Base-by-base conservation (phyloP, 2,329 filamentous ascomycete genomes). In the Colletotrichum sp. region DNA sequence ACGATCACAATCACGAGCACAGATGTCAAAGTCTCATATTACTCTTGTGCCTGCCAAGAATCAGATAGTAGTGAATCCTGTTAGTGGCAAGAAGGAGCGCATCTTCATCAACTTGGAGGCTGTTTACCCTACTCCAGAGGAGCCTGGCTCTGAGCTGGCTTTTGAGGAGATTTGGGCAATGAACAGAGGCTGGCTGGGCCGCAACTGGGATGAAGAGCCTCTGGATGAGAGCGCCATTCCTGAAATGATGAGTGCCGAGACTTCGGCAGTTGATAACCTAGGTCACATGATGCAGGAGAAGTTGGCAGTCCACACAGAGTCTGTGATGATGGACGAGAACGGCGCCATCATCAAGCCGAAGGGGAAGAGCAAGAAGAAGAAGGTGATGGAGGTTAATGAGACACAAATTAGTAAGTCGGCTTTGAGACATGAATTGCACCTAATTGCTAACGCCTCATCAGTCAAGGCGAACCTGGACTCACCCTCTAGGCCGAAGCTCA, bases 391-490 rank as follows among this genome's bases (percentile, higher is more conserved):
- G 81, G 88, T 96, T 72, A 96, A 96, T 80, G 96, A 98, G 84
- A 98, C 96, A 4, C 96, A 98, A 84, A 98, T 96, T 68, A 95
- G 95, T 98, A 87, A 87, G 93, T 88, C 8, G 19, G n/a, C 13
- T 27, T 9, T 16, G 15, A n/a, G 22, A n/a, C 11, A 8, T 36
- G 27, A 22, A n/a, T 12, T 19, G 12, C 11, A 19, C 36, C 3
- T 64, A 5, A 9, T 32, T 60, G 57, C 83, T 86, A 80, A 89
- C 79, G 73, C 16, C 11, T 52, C 34, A 77, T 5, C 79, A 97
- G 95, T 98, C 84, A 97, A 98, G 88, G 94, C 96, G 73, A 98
- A 98, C 80, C 88, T 98, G 71, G 95, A 97, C 81, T 98, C 96
- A 3, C 96, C 96, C 0, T 94, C 94, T 1, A 91, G 93, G n/a